Conservation (phyloP, 257 asterid genomes). For the Solanum neorickii region DNA sequence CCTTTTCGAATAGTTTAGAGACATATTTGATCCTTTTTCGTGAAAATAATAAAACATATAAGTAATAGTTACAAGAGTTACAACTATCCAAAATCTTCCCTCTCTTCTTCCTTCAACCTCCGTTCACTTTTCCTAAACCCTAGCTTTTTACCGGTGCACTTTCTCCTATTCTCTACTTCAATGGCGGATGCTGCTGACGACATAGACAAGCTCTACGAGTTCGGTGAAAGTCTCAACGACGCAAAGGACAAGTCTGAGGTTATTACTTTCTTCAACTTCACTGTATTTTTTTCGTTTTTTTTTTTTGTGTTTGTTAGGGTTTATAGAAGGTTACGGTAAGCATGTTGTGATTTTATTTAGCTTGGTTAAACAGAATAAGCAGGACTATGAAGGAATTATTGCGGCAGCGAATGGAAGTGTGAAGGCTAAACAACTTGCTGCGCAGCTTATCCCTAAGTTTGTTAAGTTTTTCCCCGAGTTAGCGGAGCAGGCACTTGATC, state of each 20-base stretch:
- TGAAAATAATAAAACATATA: too few relatives aligned
- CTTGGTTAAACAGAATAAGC: conserved; percentile 32
- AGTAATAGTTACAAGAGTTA: too few relatives aligned
- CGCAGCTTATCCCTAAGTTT: conserved; percentile 86
- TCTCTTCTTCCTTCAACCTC: neutral
- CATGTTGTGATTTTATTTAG: neutral
- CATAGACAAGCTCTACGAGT: conserved; percentile 84
- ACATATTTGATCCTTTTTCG: rapidly evolving
- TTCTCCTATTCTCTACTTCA: neutral
- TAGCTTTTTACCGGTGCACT: neutral
- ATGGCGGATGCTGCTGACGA: conserved; percentile 59
- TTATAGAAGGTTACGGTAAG: neutral
- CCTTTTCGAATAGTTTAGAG: too few relatives aligned
- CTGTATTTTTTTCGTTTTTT: neutral
- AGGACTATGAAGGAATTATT: conserved; percentile 72
- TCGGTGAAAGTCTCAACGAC: conserved; percentile 61
- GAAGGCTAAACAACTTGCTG: conserved; percentile 89
- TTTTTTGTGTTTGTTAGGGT: neutral
- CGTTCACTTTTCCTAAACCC: neutral
- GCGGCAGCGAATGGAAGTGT: conserved; percentile 78
- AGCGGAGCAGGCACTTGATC: conserved; percentile 78
- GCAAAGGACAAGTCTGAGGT: conserved; percentile 82
- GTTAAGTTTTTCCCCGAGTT: conserved; percentile 68
- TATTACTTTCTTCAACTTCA: conserved; percentile 1
- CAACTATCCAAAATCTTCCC: neutral